These are phyloP conservation scores for Agroathelia rolfsii DNA, from an alignment of 1,284 basidiomycete genomes.

Conservation along the genomic window DNA sequence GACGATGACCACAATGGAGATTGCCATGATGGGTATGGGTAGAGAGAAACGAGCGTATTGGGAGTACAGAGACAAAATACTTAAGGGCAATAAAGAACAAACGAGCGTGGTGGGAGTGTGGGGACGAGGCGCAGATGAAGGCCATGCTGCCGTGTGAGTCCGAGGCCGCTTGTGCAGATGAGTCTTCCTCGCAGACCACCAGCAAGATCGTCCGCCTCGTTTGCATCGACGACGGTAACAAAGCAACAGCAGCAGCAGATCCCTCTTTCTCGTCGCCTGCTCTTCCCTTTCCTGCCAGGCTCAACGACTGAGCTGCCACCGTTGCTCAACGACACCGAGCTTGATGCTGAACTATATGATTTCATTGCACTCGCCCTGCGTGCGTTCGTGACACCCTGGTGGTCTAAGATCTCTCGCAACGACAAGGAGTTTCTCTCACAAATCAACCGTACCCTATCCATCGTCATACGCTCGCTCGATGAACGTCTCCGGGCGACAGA, in stretches of 20 bases:
- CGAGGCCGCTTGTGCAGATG: too few relatives aligned
- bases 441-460: slow-evolving; percentile 47
- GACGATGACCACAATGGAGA: slow-evolving; percentile 39
- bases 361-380: slow-evolving; percentile 67
- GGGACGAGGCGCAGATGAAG: too few relatives aligned
- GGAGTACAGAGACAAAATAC: too few relatives aligned
- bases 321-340: slow-evolving; percentile 40
- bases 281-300: slow-evolving; percentile 47
- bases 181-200: too few relatives aligned
- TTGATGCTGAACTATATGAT: slow-evolving; percentile 65
- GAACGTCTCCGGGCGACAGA: slow-evolving; percentile 46
- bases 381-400: slow-evolving; percentile 73
- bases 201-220: slow-evolving; percentile 14
- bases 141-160: too few relatives aligned
- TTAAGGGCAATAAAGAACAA: too few relatives aligned
- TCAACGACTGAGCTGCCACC: slow-evolving; percentile 41
- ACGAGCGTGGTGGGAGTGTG: too few relatives aligned
- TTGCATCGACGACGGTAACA: slow-evolving; percentile 12
- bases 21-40: slow-evolving; percentile 14
- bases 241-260: too few relatives aligned
- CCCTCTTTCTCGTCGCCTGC: slow-evolving; percentile 53
- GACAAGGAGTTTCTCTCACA: slow-evolving; percentile 75
- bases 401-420: slow-evolving; percentile 69
- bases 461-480: slow-evolving; percentile 52
- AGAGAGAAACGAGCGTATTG: slow-evolving; percentile 10